phyloP scores from a whole-genome alignment of 257 asterid species.

The Solanum ahanhuiri region DNA sequence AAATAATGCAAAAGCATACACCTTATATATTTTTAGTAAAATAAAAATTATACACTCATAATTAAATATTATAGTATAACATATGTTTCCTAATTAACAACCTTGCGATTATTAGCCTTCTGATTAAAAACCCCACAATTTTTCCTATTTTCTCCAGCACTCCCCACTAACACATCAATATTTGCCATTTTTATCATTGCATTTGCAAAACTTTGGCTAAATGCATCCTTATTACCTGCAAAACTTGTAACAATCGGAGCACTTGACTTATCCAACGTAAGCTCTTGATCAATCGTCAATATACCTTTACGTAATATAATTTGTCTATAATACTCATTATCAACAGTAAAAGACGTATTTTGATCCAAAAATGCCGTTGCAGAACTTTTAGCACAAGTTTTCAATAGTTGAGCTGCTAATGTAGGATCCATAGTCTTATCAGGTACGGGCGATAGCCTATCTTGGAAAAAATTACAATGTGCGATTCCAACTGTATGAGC shows the following conservation, averaged over 20 bases:
- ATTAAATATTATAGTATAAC: not conserved
- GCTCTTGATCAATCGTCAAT: conserved; percentile 54
- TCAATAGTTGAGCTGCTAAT: conserved; percentile 28
- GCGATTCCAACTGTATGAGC: conserved; percentile 74
- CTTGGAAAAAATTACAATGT: conserved; percentile 53
- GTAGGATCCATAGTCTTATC: conserved; percentile 30
- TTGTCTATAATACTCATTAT: conserved; percentile 52
- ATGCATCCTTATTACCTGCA: not conserved
- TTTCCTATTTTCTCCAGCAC: conserved; percentile 21
- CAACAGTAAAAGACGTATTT: conserved; percentile 40
- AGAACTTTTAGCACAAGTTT: conserved; percentile 31
- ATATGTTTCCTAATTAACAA: not conserved
- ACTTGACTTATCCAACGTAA: conserved; percentile 34
- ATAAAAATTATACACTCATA: not conserved
- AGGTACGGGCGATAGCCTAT: conserved; percentile 28
- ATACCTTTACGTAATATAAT: conserved; percentile 40
- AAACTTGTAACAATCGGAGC: conserved; percentile 13
- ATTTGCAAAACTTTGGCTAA: conserved; percentile 3
- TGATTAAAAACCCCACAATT: conserved; percentile 16
- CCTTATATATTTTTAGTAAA: not conserved
- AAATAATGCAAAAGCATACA: not conserved
- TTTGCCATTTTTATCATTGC: conserved; percentile 25
- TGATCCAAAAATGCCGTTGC: conserved; percentile 60
- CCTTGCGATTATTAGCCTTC: not conserved
- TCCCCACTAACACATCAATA: conserved; percentile 16